Conservation (phyloP, 78 protist genomes). For the Dictyostelium purpureum region DNA sequence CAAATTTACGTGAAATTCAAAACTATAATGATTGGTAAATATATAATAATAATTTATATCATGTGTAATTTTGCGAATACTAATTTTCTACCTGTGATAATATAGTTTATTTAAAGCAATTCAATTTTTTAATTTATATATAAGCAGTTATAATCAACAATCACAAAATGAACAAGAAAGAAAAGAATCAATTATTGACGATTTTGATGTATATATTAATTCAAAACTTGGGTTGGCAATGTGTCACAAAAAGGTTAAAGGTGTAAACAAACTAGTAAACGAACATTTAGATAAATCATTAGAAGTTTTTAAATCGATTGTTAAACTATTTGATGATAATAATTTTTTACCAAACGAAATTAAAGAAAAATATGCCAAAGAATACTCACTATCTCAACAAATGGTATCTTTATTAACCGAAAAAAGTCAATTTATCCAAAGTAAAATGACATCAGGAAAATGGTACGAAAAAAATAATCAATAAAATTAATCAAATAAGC, state of each 20-base stretch:
- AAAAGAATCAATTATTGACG: not conserved
- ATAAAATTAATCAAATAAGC: too few relatives aligned
- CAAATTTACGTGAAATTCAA: slow-evolving; percentile 4
- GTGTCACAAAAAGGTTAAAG: slow-evolving; percentile 22
- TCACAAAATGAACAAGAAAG: not conserved
- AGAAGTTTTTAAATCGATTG: not conserved
- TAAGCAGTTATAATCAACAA: not conserved
- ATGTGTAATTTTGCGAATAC: not conserved
- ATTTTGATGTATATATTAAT: not conserved
- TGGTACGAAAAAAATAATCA: not conserved
- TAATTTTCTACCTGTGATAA: not conserved
- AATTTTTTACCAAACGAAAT: not conserved
- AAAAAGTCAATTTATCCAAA: not conserved
- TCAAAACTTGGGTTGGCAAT: slow-evolving; percentile 3
- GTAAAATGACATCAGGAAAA: not conserved
- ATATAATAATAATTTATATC: not conserved
- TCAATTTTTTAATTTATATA: not conserved
- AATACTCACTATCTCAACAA: not conserved
- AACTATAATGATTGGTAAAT: not conserved
- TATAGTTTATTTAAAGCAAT: slow-evolving; percentile 7
- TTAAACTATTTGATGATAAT: not conserved
- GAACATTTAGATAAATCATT: not conserved
- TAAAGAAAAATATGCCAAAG: not conserved
- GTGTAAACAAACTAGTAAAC: slow-evolving; percentile 7
- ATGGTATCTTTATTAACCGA: slow-evolving; percentile 3